phyloP scores from a whole-genome alignment of 257 asterid genomes.

The Solanum sitiens region DNA sequence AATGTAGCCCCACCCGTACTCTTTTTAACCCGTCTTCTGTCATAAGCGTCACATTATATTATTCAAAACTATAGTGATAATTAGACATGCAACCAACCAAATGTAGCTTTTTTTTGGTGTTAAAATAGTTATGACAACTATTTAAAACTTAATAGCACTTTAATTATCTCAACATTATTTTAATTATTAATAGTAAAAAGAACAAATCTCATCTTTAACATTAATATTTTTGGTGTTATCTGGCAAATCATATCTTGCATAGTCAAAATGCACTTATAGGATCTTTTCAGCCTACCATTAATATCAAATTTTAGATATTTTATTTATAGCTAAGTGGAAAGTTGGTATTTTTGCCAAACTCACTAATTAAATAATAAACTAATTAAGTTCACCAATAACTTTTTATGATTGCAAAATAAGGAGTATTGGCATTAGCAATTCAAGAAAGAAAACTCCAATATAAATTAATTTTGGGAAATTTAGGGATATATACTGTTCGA shows the following conservation, averaged over 20 bases:
- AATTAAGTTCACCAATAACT: not conserved
- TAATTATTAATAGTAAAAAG: not conserved
- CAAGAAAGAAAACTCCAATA: not conserved
- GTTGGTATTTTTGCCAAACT: not conserved
- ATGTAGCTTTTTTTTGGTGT: slow-evolving; percentile 4
- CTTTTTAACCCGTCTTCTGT: not conserved
- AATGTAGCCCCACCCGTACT: not conserved
- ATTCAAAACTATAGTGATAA: not conserved
- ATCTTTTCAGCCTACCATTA: not conserved
- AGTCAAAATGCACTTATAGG: not conserved
- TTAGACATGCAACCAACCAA: slow-evolving; percentile 14
- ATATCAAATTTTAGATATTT: not conserved
- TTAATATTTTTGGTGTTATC: not conserved
- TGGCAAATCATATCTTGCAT: not conserved
- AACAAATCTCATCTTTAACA: not conserved
- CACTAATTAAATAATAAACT: not conserved
- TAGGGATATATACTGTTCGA: not conserved
- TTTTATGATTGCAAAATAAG: not conserved
- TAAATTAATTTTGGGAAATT: not conserved
- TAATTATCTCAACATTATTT: not conserved
- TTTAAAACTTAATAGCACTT: not conserved
- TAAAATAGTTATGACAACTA: not conserved
- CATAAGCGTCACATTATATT: not conserved
- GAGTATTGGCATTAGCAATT: not conserved
- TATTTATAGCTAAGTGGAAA: not conserved